A percentile compares a stretch with the other conserved stretches of the same genome.
Conservation (phyloP, 2,329 filamentous ascomycete genomes). For the Phoma sp. region DNA sequence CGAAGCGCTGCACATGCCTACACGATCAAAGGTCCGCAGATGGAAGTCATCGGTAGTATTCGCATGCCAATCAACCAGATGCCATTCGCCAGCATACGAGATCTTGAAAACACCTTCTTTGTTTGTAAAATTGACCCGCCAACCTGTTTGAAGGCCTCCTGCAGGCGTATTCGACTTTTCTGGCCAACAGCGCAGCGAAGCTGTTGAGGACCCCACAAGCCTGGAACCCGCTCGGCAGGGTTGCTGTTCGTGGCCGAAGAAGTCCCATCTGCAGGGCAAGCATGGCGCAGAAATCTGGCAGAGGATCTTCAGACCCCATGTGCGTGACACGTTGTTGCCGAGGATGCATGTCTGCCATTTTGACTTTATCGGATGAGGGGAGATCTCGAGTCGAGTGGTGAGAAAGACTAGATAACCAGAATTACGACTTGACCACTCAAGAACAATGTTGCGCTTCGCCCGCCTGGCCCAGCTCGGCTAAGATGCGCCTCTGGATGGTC, state of each 20-base stretch:
- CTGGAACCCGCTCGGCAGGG: conserved; percentile 4
- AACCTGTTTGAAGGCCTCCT: neutral
- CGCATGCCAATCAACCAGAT: neutral
- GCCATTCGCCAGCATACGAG: neutral
- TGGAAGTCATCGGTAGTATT: neutral
- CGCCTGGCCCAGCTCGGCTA: conserved; percentile 3
- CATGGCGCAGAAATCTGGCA: neutral
- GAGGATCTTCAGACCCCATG: conserved; percentile 3
- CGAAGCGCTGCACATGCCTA: no score
- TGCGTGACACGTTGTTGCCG: neutral
- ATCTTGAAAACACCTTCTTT: no score
- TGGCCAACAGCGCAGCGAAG: neutral
- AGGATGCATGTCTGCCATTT: neutral
- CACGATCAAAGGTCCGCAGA: no score
- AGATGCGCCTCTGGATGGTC: conserved; percentile 8
- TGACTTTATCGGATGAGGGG: conserved; percentile 3
- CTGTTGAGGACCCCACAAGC: conserved; percentile 4
- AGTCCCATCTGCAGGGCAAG: conserved; percentile 10
- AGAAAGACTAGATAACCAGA: neutral
- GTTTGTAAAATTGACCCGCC: no score
- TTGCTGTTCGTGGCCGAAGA: conserved; percentile 2
- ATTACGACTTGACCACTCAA: neutral
- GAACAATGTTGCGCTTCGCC: neutral
- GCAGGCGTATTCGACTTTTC: neutral
- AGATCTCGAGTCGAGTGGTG: neutral